A percentile compares a stretch with the other conserved stretches of the same genome.
These are phyloP conservation scores for Colletotrichum agaves DNA, from an alignment of 2,329 filamentous ascomycete species.

Conservation along the genomic window DNA sequence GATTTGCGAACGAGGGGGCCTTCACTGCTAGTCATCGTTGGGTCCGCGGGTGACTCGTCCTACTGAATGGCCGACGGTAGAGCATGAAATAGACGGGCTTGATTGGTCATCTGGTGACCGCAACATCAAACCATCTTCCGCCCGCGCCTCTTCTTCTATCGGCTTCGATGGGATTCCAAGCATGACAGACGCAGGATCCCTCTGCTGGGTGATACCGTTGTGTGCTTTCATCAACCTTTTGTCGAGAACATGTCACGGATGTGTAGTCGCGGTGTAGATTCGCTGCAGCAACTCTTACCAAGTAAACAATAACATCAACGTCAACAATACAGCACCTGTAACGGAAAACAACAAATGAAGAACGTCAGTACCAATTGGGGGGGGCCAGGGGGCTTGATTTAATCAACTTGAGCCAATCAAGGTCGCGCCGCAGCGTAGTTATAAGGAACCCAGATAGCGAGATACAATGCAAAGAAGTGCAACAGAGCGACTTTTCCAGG, in stretches of 20 bases:
- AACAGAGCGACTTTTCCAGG: neutral
- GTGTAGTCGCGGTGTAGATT: slow-evolving; percentile 13
- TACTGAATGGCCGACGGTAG: neutral
- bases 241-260: neutral
- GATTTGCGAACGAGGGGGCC: neutral
- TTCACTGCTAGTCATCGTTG: slow-evolving; percentile 18
- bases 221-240: neutral
- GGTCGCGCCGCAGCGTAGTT: neutral
- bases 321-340: slow-evolving; percentile 1
- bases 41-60: slow-evolving; percentile 1
- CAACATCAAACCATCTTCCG: slow-evolving; percentile 1
- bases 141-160: neutral
- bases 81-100: neutral
- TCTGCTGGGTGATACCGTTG: too few relatives aligned
- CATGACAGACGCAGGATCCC: neutral
- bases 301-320: slow-evolving; percentile 22
- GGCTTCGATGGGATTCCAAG: slow-evolving; percentile 8
- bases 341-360: slow-evolving; percentile 22
- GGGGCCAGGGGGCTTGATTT: neutral
- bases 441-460: slow-evolving; percentile 23
- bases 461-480: neutral
- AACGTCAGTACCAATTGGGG: neutral
- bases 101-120: slow-evolving; percentile 6
- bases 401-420: slow-evolving; percentile 15
- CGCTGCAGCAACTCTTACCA: neutral